A percentile compares a stretch with the other conserved stretches of the same genome.
These are phyloP conservation scores for Cladosporium austrohemisphaericum DNA, from an alignment of 2,329 filamentous ascomycete species.

Conservation along the genomic window DNA sequence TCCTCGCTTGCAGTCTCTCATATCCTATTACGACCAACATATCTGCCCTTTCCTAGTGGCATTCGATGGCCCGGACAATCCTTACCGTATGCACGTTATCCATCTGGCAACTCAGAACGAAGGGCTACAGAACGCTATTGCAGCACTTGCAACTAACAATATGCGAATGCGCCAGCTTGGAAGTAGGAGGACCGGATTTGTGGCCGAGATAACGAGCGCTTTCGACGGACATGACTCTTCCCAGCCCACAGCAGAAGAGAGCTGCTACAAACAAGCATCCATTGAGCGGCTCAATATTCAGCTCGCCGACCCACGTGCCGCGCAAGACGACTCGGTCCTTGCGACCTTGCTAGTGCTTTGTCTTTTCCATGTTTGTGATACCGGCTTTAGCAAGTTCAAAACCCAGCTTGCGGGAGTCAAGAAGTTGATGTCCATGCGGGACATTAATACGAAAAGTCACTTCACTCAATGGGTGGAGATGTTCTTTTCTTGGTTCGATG, in stretches of 20 bases:
- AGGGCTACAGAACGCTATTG: slow-evolving; percentile 88
- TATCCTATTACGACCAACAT: slow-evolving; percentile 90
- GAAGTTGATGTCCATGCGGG: slow-evolving; percentile 77
- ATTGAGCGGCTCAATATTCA: slow-evolving; percentile 81
- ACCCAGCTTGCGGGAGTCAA: slow-evolving; percentile 91
- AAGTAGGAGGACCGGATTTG: slow-evolving; percentile 33
- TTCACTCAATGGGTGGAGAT: slow-evolving; percentile 88
- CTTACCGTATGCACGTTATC: slow-evolving; percentile 79
- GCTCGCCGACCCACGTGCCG: slow-evolving; percentile 69
- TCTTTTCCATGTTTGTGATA: slow-evolving; percentile 90
- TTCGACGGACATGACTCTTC: slow-evolving; percentile 35
- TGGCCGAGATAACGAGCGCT: slow-evolving; percentile 29
- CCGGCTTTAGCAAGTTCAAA: slow-evolving; percentile 86
- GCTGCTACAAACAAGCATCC: slow-evolving; percentile 78
- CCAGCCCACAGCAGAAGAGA: slow-evolving; percentile 69
- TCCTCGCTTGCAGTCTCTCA: slow-evolving; percentile 78
- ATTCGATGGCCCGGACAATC: slow-evolving; percentile 81
- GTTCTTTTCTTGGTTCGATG: slow-evolving; percentile 91
- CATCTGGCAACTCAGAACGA: slow-evolving; percentile 72
- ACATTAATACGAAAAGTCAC: slow-evolving; percentile 55
- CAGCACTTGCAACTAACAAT: slow-evolving; percentile 84
- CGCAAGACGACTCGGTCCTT: slow-evolving; percentile 79
- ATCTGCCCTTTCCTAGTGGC: slow-evolving; percentile 90
- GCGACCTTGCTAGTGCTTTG: slow-evolving; percentile 84
- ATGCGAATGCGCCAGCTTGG: slow-evolving; percentile 75